Evolutionary conservation across 768 basidiomycete species (phyloP).

Genomic region (Clavaria fumosa): DNA sequence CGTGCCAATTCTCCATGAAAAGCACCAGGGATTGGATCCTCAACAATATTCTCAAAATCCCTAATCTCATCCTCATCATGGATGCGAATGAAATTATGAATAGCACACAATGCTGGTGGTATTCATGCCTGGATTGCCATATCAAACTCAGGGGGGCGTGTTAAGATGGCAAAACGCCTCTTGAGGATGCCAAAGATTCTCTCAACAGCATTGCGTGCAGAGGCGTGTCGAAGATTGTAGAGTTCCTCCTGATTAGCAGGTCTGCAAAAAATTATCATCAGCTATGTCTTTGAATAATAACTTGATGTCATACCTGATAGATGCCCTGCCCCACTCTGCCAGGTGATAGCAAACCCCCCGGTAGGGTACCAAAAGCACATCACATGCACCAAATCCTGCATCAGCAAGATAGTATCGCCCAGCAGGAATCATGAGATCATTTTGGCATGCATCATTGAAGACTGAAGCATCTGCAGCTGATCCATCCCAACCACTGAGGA

Average conservation of each 20-base stretch:
- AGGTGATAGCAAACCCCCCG: conserved; percentile 24
- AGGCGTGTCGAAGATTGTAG: conserved; percentile 27
- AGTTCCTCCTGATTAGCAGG: conserved; percentile 25
- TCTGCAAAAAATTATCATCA: conserved; percentile 11
- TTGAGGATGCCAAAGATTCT: conserved; percentile 26
- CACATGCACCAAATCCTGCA: conserved; percentile 23
- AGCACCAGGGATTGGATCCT: not conserved
- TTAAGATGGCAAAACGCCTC: conserved; percentile 11
- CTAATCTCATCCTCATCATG: conserved; percentile 11
- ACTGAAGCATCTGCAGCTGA: conserved; percentile 21
- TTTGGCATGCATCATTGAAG: conserved; percentile 16
- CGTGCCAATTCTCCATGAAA: no score
- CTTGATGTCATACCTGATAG: conserved; percentile 8
- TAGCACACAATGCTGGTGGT: conserved; percentile 11
- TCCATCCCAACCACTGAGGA: conserved; percentile 27
- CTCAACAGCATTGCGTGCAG: conserved; percentile 24
- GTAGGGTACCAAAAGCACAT: conserved; percentile 24
- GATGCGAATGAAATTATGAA: conserved; percentile 19
- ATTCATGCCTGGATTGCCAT: conserved; percentile 16
- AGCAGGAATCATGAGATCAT: conserved; percentile 18
- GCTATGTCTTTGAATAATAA: conserved; percentile 6
- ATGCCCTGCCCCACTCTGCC: conserved; percentile 19
- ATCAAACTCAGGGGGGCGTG: conserved; percentile 11
- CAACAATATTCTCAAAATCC: not conserved
- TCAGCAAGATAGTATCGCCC: conserved; percentile 23